Base-by-base conservation (phyloP, 139 green algal genomes). In the Ulvella scutata region DNA sequence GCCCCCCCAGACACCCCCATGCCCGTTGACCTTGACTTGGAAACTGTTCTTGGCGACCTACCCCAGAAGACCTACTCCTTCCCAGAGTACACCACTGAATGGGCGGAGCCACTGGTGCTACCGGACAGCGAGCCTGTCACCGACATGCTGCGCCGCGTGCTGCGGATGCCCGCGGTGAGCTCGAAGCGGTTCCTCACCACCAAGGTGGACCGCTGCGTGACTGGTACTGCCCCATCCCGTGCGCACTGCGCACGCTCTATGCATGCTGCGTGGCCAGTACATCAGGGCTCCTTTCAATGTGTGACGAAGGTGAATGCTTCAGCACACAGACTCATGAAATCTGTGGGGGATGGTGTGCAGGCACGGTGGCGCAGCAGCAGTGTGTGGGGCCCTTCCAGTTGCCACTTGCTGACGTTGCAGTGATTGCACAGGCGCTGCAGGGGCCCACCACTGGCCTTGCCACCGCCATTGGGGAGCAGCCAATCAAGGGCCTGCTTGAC, bases 131-230 rank as follows among this genome's bases (percentile, higher is more conserved):
- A 38, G 39, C 21, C 20, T 10, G 36, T 80, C 0, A 34, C 51
- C 37, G 80, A 80, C 23, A 85, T 91, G 4, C 87, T 98, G 61
- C 59, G 89, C 34, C 78, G 79, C 4, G 90, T 99, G 80, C 85
- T 99, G 77, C 77, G 88, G 26, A 84, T 98, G 79, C 94, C 93
- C 7, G 82, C 80, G 9, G 95, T 98, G 1, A 89, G 90, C 86
- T 96, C 89, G 62, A 99, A 99, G 85, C 87, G 94, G 51, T 99
- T 99, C 89, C 83, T 99, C n/a, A 99, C 94, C 75, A 96, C 89
- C 79, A 99, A 99, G 87, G 94, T 97, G 23, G 89, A 97, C 85
- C 82, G 92, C 36, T 91, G 83, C 75, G 92, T 97, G 21, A 96
- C 89, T 72, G 90, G 85, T 86, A 61, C 21, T 43, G 6, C 1